These are phyloP conservation scores for Begonia fuchsioides DNA, from an alignment of 306 rosid genomes.

Conservation along the genomic window DNA sequence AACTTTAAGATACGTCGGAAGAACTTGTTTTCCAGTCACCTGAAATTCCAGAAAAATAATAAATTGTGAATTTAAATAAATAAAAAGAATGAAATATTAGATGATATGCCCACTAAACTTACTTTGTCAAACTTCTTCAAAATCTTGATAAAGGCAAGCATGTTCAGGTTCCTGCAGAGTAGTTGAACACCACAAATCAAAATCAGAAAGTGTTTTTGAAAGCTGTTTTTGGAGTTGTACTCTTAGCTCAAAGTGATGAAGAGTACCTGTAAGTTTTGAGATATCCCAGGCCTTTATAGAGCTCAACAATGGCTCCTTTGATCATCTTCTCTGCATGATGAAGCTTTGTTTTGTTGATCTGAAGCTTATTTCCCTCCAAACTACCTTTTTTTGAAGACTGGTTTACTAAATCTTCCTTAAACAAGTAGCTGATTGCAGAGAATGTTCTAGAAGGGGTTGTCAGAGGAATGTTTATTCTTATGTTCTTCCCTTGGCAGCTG, in stretches of 20 bases:
- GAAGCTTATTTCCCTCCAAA: conserved; percentile 47
- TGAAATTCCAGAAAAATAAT: conserved; percentile 17
- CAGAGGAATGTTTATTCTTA: conserved; percentile 77
- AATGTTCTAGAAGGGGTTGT: conserved; percentile 82
- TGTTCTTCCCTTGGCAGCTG: conserved; percentile 69
- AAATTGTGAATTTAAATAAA: not conserved
- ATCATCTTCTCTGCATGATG: conserved; percentile 95
- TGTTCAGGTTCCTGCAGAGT: conserved; percentile 71
- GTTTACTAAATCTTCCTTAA: conserved; percentile 68
- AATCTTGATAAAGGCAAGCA: conserved; percentile 87
- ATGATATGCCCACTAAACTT: conserved; percentile 16
- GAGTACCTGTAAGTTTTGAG: conserved; percentile 80
- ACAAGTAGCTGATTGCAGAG: conserved; percentile 72
- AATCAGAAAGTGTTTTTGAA: conserved; percentile 11
- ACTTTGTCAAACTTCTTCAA: conserved; percentile 96
- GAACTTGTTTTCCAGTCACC: conserved; percentile 80
- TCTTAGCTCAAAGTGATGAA: not conserved
- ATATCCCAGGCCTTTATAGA: conserved; percentile 79
- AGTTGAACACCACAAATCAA: conserved; percentile 5
- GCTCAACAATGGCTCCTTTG: conserved; percentile 79
- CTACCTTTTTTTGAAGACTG: conserved; percentile 62
- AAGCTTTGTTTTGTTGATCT: conserved; percentile 53
- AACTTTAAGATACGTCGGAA: conserved; percentile 78
- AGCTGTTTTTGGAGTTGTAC: not conserved
- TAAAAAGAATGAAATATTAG: conserved; percentile 2